These are phyloP conservation scores for Apodospora peruviana DNA, from an alignment of 495 filamentous ascomycete species.

Conservation along the genomic window DNA sequence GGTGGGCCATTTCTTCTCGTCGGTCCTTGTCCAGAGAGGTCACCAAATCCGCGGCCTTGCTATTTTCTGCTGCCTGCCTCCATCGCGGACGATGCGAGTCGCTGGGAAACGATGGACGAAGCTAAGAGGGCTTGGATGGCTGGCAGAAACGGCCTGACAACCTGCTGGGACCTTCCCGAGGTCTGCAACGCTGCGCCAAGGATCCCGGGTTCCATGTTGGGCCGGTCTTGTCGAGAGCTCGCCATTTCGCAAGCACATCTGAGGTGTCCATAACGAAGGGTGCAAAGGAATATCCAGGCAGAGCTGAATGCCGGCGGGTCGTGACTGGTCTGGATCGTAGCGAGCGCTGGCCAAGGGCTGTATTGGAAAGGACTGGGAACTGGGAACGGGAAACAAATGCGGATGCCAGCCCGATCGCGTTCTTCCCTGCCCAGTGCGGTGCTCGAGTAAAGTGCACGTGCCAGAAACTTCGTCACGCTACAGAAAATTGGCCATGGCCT, in stretches of 20 bases:
- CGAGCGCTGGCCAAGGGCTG: neutral
- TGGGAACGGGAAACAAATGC: neutral
- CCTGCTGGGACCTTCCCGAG: neutral
- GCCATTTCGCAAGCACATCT: neutral
- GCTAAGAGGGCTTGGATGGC: too few relatives aligned
- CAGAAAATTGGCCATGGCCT: too few relatives aligned
- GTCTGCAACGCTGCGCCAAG: neutral
- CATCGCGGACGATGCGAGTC: too few relatives aligned
- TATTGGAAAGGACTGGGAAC: neutral
- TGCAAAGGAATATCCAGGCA: neutral
- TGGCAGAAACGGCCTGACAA: neutral
- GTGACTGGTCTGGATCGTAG: constrained; percentile 5
- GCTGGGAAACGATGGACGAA: neutral
- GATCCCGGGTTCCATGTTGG: neutral
- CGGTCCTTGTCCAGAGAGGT: too few relatives aligned
- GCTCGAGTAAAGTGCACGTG: too few relatives aligned
- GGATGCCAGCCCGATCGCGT: too few relatives aligned
- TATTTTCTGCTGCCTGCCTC: too few relatives aligned
- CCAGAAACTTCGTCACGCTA: too few relatives aligned
- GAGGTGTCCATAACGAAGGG: too few relatives aligned
- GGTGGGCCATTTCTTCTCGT: too few relatives aligned
- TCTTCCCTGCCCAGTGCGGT: too few relatives aligned
- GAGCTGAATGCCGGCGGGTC: neutral
- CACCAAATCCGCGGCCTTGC: too few relatives aligned
- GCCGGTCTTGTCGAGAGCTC: neutral